Evolutionary conservation across 176 grass and related monocot species (phyloP).

Genomic region (Avena insularis): DNA sequence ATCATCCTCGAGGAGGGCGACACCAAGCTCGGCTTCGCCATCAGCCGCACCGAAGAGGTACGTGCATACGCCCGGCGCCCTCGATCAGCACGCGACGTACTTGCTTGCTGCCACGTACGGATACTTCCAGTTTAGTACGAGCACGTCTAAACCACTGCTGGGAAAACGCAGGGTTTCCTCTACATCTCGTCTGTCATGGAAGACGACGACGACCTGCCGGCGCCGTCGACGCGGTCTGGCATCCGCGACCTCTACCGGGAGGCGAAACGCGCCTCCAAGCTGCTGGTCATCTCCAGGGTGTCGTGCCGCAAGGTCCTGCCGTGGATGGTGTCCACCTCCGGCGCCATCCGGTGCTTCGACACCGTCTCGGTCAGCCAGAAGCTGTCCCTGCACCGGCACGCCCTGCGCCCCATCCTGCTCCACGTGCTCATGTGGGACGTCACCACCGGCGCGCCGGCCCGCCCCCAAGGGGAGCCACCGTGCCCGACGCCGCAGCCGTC

Average conservation of each 20-base stretch:
- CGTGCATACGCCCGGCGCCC: too few relatives aligned
- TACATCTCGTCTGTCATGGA: slow-evolving; percentile 86
- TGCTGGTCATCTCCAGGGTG: slow-evolving; percentile 94
- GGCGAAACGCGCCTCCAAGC: slow-evolving; percentile 65
- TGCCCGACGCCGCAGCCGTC: slow-evolving; percentile 39
- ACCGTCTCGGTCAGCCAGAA: slow-evolving; percentile 97
- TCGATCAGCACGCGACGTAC: neutral
- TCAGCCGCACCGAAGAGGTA: slow-evolving; percentile 97
- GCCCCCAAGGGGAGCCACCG: slow-evolving; percentile 4
- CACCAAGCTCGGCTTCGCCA: slow-evolving; percentile 83
- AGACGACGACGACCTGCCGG: slow-evolving; percentile 49
- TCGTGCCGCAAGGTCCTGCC: slow-evolving; percentile 78
- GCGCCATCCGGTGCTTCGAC: slow-evolving; percentile 92
- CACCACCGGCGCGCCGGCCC: neutral
- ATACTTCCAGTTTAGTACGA: too few relatives aligned
- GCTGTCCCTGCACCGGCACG: slow-evolving; percentile 92
- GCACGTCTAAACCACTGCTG: neutral
- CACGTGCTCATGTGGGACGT: slow-evolving; percentile 87
- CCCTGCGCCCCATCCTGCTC: slow-evolving; percentile 72
- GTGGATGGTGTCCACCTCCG: slow-evolving; percentile 85
- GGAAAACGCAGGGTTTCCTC: slow-evolving; percentile 71
- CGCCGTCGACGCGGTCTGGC: slow-evolving; percentile 86
- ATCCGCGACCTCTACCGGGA: slow-evolving; percentile 83
- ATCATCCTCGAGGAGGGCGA: slow-evolving; percentile 76
- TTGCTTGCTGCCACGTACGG: neutral